Evolutionary conservation across 2,329 filamentous ascomycete genomes (phyloP).

Genomic region (Leptographium procerum): DNA sequence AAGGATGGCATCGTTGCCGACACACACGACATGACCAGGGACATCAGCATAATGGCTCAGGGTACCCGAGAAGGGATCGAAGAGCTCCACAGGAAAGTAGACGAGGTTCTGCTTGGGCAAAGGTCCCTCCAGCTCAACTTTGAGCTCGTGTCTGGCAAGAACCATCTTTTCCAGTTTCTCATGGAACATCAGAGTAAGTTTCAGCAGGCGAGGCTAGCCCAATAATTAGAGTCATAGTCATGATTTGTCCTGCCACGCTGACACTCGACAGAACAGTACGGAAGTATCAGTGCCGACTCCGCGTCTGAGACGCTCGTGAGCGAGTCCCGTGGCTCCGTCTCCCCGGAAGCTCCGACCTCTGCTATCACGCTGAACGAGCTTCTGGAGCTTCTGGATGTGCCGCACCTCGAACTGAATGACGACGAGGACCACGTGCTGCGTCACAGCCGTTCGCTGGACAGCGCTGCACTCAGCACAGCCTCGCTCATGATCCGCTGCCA

Average conservation of each 20-base stretch:
- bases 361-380: constrained; percentile 1
- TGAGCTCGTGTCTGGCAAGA: constrained; percentile 5
- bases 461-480: neutral
- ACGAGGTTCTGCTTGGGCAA: neutral
- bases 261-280: neutral
- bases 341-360: neutral
- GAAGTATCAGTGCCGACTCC: neutral
- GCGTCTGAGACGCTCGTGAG: neutral
- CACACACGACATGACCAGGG: neutral
- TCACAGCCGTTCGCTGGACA: neutral
- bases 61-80: neutral
- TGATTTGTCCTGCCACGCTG: neutral
- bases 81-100: neutral
- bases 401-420: constrained; percentile 1
- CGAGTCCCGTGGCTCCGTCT: neutral
- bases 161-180: constrained; percentile 8
- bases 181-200: constrained; percentile 6
- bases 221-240: too few relatives aligned
- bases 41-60: neutral
- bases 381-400: constrained; percentile 6
- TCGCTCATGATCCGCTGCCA: constrained; percentile 3
- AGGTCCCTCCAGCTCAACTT: neutral
- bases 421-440: neutral
- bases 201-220: neutral
- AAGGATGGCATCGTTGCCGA: neutral